phyloP scores from a whole-genome alignment of 2,329 filamentous ascomycete species.

The Diaporthe citrichinensis region DNA sequence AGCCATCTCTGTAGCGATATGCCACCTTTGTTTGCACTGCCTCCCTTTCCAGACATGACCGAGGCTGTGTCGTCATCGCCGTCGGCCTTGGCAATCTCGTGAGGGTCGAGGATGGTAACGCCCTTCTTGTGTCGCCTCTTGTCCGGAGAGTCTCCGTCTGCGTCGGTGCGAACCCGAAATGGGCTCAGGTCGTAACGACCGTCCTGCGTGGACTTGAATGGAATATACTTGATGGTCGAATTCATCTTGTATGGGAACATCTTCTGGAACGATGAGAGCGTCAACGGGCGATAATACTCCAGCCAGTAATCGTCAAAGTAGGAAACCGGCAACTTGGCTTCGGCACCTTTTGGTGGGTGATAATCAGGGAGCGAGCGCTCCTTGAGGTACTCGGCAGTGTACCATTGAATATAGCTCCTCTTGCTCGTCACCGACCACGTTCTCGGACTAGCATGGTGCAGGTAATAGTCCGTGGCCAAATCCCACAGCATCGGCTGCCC shows the following conservation, averaged over 20 bases:
- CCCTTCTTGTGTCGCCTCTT: constrained; percentile 77
- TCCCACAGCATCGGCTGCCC: constrained; percentile 98
- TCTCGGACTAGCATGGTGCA: constrained; percentile 90
- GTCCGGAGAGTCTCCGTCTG: constrained; percentile 70
- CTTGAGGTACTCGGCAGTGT: constrained; percentile 79
- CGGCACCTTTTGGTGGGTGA: constrained; percentile 52
- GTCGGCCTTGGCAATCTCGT: constrained; percentile 53
- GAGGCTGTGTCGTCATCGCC: constrained; percentile 59
- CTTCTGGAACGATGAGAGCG: constrained; percentile 90
- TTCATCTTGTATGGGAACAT: constrained; percentile 95
- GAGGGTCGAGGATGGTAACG: constrained; percentile 77
- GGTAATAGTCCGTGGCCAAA: constrained; percentile 92
- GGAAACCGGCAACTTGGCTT: constrained; percentile 61
- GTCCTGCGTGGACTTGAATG: constrained; percentile 79
- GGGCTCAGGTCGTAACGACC: constrained; percentile 88
- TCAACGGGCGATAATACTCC: constrained; percentile 93
- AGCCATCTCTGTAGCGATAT: constrained; percentile 75
- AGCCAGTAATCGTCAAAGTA: constrained; percentile 96
- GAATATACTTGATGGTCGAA: constrained; percentile 86
- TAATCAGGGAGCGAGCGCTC: constrained; percentile 70
- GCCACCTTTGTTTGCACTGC: constrained; percentile 57
- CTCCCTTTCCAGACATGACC: constrained; percentile 52
- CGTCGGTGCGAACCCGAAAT: constrained; percentile 78
- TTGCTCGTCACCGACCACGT: constrained; percentile 74
- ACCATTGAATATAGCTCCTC: constrained; percentile 91